Evolutionary conservation across 225 moss, liverwort and hornwort genomes (phyloP), one percentile per base, ranked within the genome.

Genomic region (Neckera pumila): DNA sequence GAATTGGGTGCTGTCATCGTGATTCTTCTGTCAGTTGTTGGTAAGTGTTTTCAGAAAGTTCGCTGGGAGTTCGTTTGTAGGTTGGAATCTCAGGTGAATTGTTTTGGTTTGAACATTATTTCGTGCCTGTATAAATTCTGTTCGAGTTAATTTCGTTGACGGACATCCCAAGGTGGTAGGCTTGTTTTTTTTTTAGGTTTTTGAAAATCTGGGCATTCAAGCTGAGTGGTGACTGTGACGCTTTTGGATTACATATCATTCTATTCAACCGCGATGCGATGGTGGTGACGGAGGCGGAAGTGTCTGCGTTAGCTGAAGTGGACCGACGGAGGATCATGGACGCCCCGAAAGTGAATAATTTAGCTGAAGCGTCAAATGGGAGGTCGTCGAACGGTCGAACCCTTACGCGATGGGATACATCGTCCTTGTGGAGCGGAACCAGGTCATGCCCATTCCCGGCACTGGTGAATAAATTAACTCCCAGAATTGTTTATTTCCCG

Each of bases 1-100:
- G 95, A 97, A 65, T 94, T 94, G 75, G 98, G 98, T 43, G 98
- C 98, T 54, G 81, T 92, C 86, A 88, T 95, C 42, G 81, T 98
- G 54, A 96, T 98, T 83, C 82, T 95, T 51, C 61, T 96, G 34
- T 97, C 97, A 63, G 47, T 98, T 58, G 82, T 98, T 89, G 98
- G 97, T 98, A 89, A 93, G 94, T 21, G 9, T 47, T 49, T 47
- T 81, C 34, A 8, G 11, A 1, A 25, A 23, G 6, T 34, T 62
- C 16, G 34, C 16, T 61, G 18, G 59, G 54, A 51, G 66, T 71
- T 75, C 12, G 30, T 62, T 62, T 63, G 40, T 62, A 27, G 17
- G 19, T 28, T 66, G 64, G 63, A 71, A 23, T 59, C 34, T 38
- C 14, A 73, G 49, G 34, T 12, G 64, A 33, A 53, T 47, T 47